Base-by-base conservation (phyloP, 2,329 filamentous ascomycete genomes). In the Gnomoniopsis sp. region DNA sequence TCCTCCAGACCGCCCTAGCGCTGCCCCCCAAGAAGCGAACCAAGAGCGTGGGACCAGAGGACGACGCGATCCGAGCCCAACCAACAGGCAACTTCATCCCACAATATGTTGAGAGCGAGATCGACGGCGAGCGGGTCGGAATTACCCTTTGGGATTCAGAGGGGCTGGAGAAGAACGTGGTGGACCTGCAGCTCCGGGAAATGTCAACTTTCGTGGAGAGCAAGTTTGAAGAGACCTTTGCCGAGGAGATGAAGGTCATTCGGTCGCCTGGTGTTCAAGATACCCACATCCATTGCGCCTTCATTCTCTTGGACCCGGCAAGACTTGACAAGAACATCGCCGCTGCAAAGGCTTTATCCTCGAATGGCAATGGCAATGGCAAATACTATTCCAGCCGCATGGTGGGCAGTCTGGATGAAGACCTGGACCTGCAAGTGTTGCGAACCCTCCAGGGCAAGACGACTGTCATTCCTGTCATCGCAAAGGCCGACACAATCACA, bases 191-290 rank as follows among this genome's bases (percentile, higher is more conserved):
- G 74, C 80, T 99, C 65, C 87, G 93, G 62, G 91, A 96, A 71
- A 93, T 98, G 79, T 88, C 89, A 36, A 83, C 88, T 10, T 99
- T 99, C 76, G 79, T 99, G 60, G 95, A 99, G 79, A 93, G 89
- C 79, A 98, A 98, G 74, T 99, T 99, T 67, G 93, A 99, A 72
- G 95, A 99, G 69, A 98, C 95, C 0, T 96, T 99, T 71, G 86
- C 86, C 51, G 95, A 99, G 75, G 95, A 99, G 78, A 96, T 96
- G 83, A 98, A 97, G 79, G 93, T 99, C 49, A 82, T 97, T 62
- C 89, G 95, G 68, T 92, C 93, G 55, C 93, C 95, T 26, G 93
- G 93, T 57, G 89, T 91, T 64, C 90, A 92, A 71, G 95, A 99
- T 77, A 97, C 93, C 53, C 95, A 99, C 73, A 96, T 99, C 65